A percentile compares a stretch with the other conserved stretches of the same genome.
Conservation (phyloP, 2,329 filamentous ascomycete genomes). For the Alternaria novae-zelandiae region DNA sequence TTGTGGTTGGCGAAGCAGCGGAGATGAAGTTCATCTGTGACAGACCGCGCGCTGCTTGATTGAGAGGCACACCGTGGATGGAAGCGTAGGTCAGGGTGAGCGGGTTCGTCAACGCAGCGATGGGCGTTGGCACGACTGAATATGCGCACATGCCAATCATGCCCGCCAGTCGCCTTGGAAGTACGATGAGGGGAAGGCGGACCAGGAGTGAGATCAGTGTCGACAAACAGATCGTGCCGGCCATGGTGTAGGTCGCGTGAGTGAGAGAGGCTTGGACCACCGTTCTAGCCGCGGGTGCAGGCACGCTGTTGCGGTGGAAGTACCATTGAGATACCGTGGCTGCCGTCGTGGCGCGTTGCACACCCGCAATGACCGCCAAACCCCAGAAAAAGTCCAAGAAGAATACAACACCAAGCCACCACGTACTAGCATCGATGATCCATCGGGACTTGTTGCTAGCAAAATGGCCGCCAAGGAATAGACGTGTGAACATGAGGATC, state of each 20-base stretch:
- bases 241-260: slow-evolving; percentile 84
- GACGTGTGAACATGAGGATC: slow-evolving; percentile 94
- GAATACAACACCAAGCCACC: slow-evolving; percentile 95
- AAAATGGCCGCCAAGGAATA: slow-evolving; percentile 92
- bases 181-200: slow-evolving; percentile 81
- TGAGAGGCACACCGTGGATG: slow-evolving; percentile 86
- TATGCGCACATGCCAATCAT: slow-evolving; percentile 75
- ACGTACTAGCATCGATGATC: slow-evolving; percentile 84
- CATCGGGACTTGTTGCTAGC: slow-evolving; percentile 64
- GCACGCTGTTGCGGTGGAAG: slow-evolving; percentile 87
- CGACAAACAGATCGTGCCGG: slow-evolving; percentile 89
- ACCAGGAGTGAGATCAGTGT: slow-evolving; percentile 81
- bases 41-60: slow-evolving; percentile 77
- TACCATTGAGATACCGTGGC: slow-evolving; percentile 99
- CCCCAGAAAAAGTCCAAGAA: slow-evolving; percentile 96
- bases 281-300: slow-evolving; percentile 76
- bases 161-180: slow-evolving; percentile 77
- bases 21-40: slow-evolving; percentile 83
- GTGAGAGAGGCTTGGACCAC: slow-evolving; percentile 82
- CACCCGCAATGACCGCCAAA: slow-evolving; percentile 81
- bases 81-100: slow-evolving; percentile 90
- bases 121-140: slow-evolving; percentile 81
- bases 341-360: slow-evolving; percentile 89
- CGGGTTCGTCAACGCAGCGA: slow-evolving; percentile 87
- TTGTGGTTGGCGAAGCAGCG: slow-evolving; percentile 75